Evolutionary conservation across 371 early-diverging fungal genomes (phyloP).

Genomic region (Smittium culicis): DNA sequence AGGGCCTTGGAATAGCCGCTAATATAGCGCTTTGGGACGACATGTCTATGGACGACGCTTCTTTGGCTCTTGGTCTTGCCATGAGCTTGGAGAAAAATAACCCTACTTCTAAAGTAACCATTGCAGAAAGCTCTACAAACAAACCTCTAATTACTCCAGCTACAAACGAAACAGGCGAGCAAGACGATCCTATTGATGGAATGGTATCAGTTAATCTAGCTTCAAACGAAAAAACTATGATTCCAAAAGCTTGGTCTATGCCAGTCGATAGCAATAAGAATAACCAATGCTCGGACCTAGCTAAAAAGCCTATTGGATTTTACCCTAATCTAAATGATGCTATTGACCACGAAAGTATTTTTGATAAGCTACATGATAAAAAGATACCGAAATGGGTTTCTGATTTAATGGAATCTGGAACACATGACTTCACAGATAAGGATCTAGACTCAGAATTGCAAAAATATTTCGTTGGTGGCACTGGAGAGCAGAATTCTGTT

Average conservation of each 20-base stretch:
- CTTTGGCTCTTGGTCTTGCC: constrained; percentile 29
- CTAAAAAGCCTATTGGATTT: too few relatives aligned
- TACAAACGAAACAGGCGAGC: constrained; percentile 28
- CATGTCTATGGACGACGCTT: constrained; percentile 21
- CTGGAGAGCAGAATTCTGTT: too few relatives aligned
- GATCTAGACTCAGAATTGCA: too few relatives aligned
- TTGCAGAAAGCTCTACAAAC: background rate
- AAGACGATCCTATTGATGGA: constrained; percentile 31
- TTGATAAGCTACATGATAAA: background rate
- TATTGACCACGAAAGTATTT: background rate
- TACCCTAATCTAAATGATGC: background rate
- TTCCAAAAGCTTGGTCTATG: background rate
- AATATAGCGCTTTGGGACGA: constrained; percentile 1
- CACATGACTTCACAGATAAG: too few relatives aligned
- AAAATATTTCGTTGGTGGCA: too few relatives aligned
- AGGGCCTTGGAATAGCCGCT: background rate
- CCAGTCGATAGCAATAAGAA: background rate
- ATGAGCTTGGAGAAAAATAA: constrained; percentile 32
- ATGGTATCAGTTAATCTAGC: constrained; percentile 29
- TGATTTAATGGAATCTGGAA: background rate
- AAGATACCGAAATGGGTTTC: background rate
- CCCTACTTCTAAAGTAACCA: constrained; percentile 18
- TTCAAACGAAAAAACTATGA: background rate
- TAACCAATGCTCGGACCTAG: too few relatives aligned
- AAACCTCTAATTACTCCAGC: constrained; percentile 17